Conservation (phyloP, 2,329 filamentous ascomycete species). For the Ophiocordyceps australis region DNA sequence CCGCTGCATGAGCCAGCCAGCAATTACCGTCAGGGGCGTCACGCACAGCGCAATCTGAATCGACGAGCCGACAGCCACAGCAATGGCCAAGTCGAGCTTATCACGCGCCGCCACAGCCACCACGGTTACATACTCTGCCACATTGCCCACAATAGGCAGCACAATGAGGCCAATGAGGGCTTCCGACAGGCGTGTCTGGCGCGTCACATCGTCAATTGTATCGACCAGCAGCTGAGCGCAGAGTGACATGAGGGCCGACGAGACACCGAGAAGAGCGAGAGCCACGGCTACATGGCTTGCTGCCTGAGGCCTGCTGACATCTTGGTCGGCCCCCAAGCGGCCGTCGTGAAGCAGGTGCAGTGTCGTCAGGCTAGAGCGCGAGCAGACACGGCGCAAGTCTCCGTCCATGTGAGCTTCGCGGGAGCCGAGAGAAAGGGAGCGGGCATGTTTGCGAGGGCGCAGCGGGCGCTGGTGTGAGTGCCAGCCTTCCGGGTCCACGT, state of each 20-base stretch:
- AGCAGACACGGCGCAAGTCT: conserved; percentile 3
- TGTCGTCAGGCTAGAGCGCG: conserved; percentile 6
- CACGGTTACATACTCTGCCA: conserved; percentile 44
- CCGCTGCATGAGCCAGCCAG: conserved; percentile 36
- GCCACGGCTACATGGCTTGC: conserved; percentile 14
- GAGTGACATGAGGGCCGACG: conserved; percentile 36
- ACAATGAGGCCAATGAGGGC: conserved; percentile 43
- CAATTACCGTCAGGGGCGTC: conserved; percentile 38
- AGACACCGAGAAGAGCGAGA: conserved; percentile 28
- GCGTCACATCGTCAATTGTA: conserved; percentile 36
- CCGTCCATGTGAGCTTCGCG: conserved; percentile 6
- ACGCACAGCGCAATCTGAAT: conserved; percentile 46
- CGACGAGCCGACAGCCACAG: conserved; percentile 38
- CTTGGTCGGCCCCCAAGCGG: neutral
- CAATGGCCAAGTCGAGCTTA: conserved; percentile 43
- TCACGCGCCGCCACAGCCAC: conserved; percentile 40
- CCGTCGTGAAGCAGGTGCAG: conserved; percentile 4
- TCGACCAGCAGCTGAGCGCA: conserved; percentile 44
- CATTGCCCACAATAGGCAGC: conserved; percentile 43
- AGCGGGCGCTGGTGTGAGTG: conserved; percentile 6
- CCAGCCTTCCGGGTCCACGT: neutral
- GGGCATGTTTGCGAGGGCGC: conserved; percentile 7
- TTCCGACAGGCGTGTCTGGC: conserved; percentile 28
- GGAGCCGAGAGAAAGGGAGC: conserved; percentile 9
- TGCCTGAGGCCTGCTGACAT: neutral